These are phyloP conservation scores for Leccinum disarticulatum DNA, from an alignment of 768 basidiomycete species.

Conservation along the genomic window DNA sequence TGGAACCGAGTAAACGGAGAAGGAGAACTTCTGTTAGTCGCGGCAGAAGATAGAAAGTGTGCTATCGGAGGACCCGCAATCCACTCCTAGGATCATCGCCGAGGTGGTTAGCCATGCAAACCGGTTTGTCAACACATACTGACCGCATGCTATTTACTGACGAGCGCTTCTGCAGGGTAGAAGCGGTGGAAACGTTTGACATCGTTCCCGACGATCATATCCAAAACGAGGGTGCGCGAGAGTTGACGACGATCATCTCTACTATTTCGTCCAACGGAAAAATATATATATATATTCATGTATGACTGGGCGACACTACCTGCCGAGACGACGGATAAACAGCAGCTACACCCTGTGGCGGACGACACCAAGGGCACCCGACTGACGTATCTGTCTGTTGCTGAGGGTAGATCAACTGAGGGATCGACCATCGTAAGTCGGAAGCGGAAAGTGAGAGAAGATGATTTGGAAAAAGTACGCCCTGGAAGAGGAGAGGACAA, in stretches of 20 bases:
- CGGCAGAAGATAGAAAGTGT: slow-evolving; percentile 88
- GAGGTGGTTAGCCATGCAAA: slow-evolving; percentile 80
- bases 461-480: too few species aligned
- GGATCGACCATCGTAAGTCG: too few species aligned
- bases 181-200: slow-evolving; percentile 67
- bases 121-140: slow-evolving; percentile 48
- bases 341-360: slow-evolving; percentile 53
- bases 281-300: slow-evolving; percentile 52
- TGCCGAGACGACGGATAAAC: slow-evolving; percentile 29
- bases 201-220: slow-evolving; percentile 47
- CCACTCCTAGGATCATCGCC: slow-evolving; percentile 60
- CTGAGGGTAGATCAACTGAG: too few species aligned
- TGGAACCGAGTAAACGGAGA: slow-evolving; percentile 53
- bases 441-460: too few species aligned
- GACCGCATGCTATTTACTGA: background rate
- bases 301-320: slow-evolving; percentile 61
- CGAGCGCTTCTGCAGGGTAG: slow-evolving; percentile 54
- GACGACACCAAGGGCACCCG: slow-evolving; percentile 86
- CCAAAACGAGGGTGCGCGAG: slow-evolving; percentile 17
- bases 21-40: slow-evolving; percentile 75
- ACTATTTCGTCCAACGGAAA: slow-evolving; percentile 87
- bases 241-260: slow-evolving; percentile 61
- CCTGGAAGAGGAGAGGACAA: slow-evolving; percentile 41
- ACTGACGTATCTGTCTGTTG: too few species aligned
- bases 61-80: slow-evolving; percentile 45